Conservation (phyloP, 2,329 filamentous ascomycete species). For the Colletotrichum orchidophilum region DNA sequence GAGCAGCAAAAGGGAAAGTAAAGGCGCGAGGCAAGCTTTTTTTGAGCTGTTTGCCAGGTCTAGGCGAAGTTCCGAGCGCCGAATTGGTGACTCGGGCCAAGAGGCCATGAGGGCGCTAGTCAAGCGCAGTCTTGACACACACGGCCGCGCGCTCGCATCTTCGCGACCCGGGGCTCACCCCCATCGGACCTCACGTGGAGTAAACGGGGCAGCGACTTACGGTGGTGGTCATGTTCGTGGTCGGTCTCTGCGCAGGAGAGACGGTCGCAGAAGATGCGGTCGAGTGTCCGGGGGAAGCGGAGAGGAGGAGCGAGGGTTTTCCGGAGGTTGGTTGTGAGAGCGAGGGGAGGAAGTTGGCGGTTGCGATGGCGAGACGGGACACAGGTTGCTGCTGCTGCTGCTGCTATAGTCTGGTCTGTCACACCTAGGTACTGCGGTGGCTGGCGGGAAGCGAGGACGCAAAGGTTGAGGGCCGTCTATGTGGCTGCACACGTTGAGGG, state of each 20-base stretch:
- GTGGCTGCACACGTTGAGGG: neutral
- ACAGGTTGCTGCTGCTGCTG: neutral
- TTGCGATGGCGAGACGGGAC: neutral
- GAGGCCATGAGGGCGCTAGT: constrained; percentile 39
- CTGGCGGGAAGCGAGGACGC: neutral
- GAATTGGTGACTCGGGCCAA: constrained; percentile 25
- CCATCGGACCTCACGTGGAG: constrained; percentile 31
- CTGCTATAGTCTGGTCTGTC: neutral
- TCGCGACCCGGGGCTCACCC: constrained; percentile 17
- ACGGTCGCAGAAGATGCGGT: constrained; percentile 40
- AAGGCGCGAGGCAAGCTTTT: constrained; percentile 27
- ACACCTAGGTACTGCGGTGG: neutral
- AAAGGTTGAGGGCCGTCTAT: neutral
- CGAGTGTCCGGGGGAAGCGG: constrained; percentile 18
- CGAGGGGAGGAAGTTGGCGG: neutral
- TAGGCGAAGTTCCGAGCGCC: constrained; percentile 33
- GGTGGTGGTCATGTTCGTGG: constrained; percentile 46
- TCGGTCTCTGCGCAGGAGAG: constrained; percentile 31
- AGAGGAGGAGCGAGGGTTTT: constrained; percentile 17
- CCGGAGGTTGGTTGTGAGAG: constrained; percentile 10
- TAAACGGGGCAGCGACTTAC: constrained; percentile 44
- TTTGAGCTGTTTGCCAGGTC: constrained; percentile 26
- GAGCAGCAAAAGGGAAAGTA: constrained; percentile 27
- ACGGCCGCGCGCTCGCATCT: constrained; percentile 42
- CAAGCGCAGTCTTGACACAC: constrained; percentile 48